Evolutionary conservation across 2,329 filamentous ascomycete species (phyloP).

Genomic region (Ophiostoma sp.): DNA sequence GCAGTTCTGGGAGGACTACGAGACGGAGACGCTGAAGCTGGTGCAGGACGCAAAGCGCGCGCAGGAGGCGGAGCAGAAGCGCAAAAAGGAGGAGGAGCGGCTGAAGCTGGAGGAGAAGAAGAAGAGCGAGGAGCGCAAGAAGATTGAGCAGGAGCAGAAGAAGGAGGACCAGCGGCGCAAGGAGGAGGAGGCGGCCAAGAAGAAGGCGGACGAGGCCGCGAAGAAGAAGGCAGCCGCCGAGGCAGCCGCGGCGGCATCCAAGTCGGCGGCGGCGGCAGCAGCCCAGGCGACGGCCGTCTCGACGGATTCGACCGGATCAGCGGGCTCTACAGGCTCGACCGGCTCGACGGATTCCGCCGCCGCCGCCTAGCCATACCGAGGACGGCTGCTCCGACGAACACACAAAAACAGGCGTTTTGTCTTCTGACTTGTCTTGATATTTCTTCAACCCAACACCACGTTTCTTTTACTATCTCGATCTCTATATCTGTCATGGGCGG

Average conservation of each 20-base stretch:
- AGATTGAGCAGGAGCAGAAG: constrained; percentile 19
- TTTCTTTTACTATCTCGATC: background rate
- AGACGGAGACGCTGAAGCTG: constrained; percentile 21
- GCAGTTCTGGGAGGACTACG: constrained; percentile 28
- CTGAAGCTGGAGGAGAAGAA: constrained; percentile 22
- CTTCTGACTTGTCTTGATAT: background rate
- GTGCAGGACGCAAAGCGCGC: constrained; percentile 16
- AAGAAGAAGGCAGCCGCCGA: constrained; percentile 1
- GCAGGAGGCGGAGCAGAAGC: constrained; percentile 18
- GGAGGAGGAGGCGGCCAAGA: constrained; percentile 17
- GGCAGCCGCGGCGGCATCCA: background rate
- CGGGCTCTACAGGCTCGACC: background rate
- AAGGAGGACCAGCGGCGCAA: constrained; percentile 18
- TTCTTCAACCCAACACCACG: background rate
- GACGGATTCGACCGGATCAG: background rate
- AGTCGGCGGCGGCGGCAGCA: background rate
- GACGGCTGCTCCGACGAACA: background rate
- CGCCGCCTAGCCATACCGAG: no score
- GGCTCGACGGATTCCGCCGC: background rate
- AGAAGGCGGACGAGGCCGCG: constrained; percentile 19
- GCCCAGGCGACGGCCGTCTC: constrained; percentile 1
- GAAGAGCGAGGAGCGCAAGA: constrained; percentile 16
- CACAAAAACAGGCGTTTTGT: constrained; percentile 7
- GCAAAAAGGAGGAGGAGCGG: constrained; percentile 20
- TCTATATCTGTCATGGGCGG: no score